Base-by-base conservation (phyloP, 2,329 filamentous ascomycete species). In the Aspergillus neoniger region DNA sequence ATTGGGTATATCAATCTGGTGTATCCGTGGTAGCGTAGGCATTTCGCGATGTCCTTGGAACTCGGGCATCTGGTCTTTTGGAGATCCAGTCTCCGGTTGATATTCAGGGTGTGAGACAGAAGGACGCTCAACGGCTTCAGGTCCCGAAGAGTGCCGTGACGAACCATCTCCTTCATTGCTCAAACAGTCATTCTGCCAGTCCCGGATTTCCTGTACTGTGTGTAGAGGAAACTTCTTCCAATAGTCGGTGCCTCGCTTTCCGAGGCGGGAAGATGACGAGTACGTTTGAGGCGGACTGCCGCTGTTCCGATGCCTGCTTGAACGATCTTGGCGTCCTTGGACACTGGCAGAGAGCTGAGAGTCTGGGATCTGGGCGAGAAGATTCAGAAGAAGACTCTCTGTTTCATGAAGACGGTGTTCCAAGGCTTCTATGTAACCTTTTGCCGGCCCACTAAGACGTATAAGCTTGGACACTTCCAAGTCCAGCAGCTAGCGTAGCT, bases 351-450 rank as follows among this genome's bases (percentile, higher is more conserved):
- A 67, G 2, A 79, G 60, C 55, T 78, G 74, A 3, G 68, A 56
- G 38, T 75, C 65, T 1, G 73, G 67, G 23, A 76, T 60, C 3
- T 74, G 67, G 14, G 74, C 69, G 4, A 80, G 68, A 7, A 80
- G 58, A 19, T 68, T 72, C 8, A 81, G 59, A 12, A 81, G 67
- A 14, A 76, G 69, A 1, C 63, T 70, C 61, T 81, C 79, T 0
- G 79, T 80, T 50, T 79, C 74, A 48, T 74, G 72, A 1, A 81
- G 72, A 39, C 79, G 72, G 23, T 77, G 70, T 50, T 81, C 79
- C 17, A 81, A 64, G 15, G 76, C 75, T 66, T 81, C 79, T 17
- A 77, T 73, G 55, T 81, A 80, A 7, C 79, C 79, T 62, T 81
- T 81, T n/a, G 78, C 75, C 6, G 79, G 79, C 1, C 79, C 79